Conservation (phyloP, 257 asterid genomes). For the Handroanthus guayacan region DNA sequence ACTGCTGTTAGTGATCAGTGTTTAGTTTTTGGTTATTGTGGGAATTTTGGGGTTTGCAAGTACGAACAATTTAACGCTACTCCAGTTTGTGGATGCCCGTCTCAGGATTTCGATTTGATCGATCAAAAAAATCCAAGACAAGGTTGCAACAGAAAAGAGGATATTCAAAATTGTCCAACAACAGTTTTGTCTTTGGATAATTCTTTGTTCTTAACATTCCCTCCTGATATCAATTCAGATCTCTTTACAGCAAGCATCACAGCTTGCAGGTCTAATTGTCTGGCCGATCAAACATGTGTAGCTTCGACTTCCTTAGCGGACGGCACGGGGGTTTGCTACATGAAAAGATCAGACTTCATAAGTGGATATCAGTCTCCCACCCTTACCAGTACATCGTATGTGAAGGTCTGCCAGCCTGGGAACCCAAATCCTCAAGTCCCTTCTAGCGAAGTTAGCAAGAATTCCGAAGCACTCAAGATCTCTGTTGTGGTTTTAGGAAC, state of each 20-base stretch:
- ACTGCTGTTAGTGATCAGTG: conserved; percentile 82
- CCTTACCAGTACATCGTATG: conserved; percentile 66
- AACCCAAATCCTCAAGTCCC: conserved; percentile 49
- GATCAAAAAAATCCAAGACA: conserved; percentile 55
- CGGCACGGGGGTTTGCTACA: conserved; percentile 71
- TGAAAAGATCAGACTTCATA: conserved; percentile 51
- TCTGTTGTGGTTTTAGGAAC: conserved; percentile 51
- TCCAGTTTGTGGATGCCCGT: conserved; percentile 72
- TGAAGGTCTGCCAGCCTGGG: conserved; percentile 69
- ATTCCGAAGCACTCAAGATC: conserved; percentile 43
- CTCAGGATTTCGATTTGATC: conserved; percentile 57
- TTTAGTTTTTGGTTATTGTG: conserved; percentile 76
- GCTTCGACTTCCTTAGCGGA: conserved; percentile 77
- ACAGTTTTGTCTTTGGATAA: conserved; percentile 61
- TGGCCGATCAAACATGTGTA: conserved; percentile 43
- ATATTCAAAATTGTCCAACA: conserved; percentile 47
- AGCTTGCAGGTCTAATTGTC: conserved; percentile 65
- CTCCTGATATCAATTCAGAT: conserved; percentile 46
- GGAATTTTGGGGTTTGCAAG: conserved; percentile 72
- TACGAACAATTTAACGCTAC: conserved; percentile 44
- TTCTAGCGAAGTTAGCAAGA: conserved; percentile 18
- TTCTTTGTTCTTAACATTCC: conserved; percentile 61
- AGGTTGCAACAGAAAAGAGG: conserved; percentile 66
- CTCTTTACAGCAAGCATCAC: conserved; percentile 46
- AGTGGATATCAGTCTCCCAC: conserved; percentile 70